Percentiles rank a stretch among this genome's conserved stretches.
These are phyloP conservation scores for Rhynchosporium agropyri DNA, from an alignment of 2,329 filamentous ascomycete genomes.

Conservation along the genomic window DNA sequence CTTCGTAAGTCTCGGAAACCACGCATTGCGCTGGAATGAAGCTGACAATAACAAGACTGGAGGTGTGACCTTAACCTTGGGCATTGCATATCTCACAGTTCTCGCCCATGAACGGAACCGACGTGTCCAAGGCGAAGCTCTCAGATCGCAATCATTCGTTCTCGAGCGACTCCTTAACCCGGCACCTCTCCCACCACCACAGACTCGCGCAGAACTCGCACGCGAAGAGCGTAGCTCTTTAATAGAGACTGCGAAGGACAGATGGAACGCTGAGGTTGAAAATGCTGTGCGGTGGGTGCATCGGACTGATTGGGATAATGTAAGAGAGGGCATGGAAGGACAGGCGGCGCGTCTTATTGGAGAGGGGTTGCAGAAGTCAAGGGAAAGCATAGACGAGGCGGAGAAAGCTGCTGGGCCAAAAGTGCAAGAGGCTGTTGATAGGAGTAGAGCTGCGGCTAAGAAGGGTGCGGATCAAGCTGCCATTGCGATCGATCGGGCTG, in stretches of 20 bases:
- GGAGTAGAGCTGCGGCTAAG: constrained; percentile 44
- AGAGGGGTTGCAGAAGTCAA: constrained; percentile 38
- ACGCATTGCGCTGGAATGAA: not conserved
- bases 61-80: constrained; percentile 75
- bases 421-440: constrained; percentile 44
- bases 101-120: constrained; percentile 71
- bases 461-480: constrained; percentile 34
- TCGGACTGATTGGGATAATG: constrained; percentile 64
- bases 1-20: constrained; percentile 59
- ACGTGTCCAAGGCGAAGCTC: constrained; percentile 56
- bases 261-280: constrained; percentile 77
- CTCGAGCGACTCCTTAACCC: constrained; percentile 57
- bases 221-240: constrained; percentile 57
- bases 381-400: constrained; percentile 37
- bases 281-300: constrained; percentile 67
- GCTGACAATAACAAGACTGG: constrained; percentile 58
- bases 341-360: constrained; percentile 47
- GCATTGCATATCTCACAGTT: constrained; percentile 71
- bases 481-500: constrained; percentile 33
- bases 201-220: constrained; percentile 54
- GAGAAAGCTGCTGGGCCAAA: constrained; percentile 43
- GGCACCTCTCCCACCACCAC: constrained; percentile 50
- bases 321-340: constrained; percentile 61
- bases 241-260: constrained; percentile 70
- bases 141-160: constrained; percentile 59